Conservation (phyloP, 352 stramenopile genomes). For the Plasmopara viticola region DNA sequence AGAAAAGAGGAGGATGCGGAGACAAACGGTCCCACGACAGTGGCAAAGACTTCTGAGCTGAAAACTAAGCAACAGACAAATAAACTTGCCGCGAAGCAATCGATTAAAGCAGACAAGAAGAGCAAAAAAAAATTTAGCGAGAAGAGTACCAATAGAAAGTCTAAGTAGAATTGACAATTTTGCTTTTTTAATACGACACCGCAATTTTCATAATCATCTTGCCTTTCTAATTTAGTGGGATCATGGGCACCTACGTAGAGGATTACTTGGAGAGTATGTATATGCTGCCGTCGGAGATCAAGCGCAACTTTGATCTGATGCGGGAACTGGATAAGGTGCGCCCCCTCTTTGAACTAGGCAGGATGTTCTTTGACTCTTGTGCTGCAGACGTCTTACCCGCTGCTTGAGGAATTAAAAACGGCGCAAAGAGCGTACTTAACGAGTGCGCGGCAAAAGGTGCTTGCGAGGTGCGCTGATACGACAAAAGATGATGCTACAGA, state of each 20-base stretch:
- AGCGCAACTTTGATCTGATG: constrained; percentile 88
- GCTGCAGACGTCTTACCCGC: constrained; percentile 58
- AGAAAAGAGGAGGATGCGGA: too few relatives aligned
- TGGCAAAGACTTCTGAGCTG: too few relatives aligned
- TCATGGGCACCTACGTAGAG: constrained; percentile 83
- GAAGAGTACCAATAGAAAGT: too few relatives aligned
- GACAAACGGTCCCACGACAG: too few relatives aligned
- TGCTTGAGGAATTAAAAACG: constrained; percentile 67
- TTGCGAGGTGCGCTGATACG: constrained; percentile 48
- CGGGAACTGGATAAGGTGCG: constrained; percentile 79
- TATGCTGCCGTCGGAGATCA: constrained; percentile 85
- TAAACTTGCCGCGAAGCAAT: too few relatives aligned
- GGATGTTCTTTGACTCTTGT: constrained; percentile 3
- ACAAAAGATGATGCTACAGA: constrained; percentile 48
- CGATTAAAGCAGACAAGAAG: too few relatives aligned
- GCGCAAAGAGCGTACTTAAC: constrained; percentile 62
- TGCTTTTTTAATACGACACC: too few relatives aligned
- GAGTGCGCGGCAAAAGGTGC: constrained; percentile 50
- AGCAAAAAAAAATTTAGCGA: too few relatives aligned
- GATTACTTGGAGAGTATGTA: constrained; percentile 88
- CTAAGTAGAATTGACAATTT: too few relatives aligned
- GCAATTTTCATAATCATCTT: background rate
- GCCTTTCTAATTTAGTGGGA: background rate
- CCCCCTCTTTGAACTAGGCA: background rate
- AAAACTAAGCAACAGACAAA: too few relatives aligned